Evolutionary conservation across 352 stramenopile genomes (phyloP), one percentile per base, ranked within the genome.

Genomic region (Achlya hypogyna): DNA sequence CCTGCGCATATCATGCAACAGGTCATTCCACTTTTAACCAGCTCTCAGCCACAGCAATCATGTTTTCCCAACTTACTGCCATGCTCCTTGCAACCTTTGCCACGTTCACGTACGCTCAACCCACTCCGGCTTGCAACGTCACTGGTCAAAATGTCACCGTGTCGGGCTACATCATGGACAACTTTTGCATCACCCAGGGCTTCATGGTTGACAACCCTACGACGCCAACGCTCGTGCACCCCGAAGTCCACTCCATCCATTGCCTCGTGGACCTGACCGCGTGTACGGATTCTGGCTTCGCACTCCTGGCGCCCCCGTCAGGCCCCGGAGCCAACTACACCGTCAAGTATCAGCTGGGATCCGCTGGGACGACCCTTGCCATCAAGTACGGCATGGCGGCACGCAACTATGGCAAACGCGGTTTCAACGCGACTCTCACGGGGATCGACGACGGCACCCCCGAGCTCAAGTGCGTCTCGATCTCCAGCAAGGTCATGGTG

Each of bases 121-220:
- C 38, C 38, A n/a, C n/a, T n/a, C n/a, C n/a, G n/a, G 38, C 38
- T 10, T 45, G 38, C 6, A 9, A 3, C 1, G 38, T 27, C 25
- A 47, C 1, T 10, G 54, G 54, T 32, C 18, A 64, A n/a, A 32
- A 53, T n/a, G 56, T 64, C n/a, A 64, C 56, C 3, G 16, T 64
- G 1, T 51, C 56, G 8, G 74, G 71, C 2, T 77, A 63, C 58
- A 63, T 79, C 38, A 76, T 79, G 74, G 74, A 79, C 62, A 51
- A 45, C 16, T 77, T 66, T 65, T 77, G 74, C 58, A 76, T 79
- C 49, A 32, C 74, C 14, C 27, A 62, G 8, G 65, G 43, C 25
- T 73, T 68, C 9, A 62, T 79, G 16, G 38, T 76, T 12, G 71
- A 76, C 54, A 74, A 72, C 53, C 60, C 64, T 16, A 35, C 28